phyloP scores from a whole-genome alignment of 1,139 yeast genomes.

The Hyphopichia buzzinii region DNA sequence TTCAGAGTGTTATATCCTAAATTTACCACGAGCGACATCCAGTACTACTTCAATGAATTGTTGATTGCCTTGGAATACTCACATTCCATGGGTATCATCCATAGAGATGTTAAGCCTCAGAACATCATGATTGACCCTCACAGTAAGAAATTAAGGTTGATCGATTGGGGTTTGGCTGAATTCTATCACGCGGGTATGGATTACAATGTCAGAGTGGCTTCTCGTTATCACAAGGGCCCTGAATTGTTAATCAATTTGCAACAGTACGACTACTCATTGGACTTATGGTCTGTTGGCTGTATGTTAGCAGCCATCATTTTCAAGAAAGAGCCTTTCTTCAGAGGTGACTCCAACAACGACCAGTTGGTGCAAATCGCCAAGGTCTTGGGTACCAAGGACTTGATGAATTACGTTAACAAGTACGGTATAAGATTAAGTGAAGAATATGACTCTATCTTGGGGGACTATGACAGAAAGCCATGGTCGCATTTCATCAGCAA shows the following conservation, averaged over 20 bases:
- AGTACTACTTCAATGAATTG: conserved; percentile 67
- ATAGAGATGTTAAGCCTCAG: conserved; percentile 82
- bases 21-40: conserved; percentile 60
- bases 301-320: conserved; percentile 76
- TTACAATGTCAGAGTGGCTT: conserved; percentile 78
- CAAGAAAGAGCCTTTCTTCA: conserved; percentile 74
- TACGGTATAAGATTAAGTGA: conserved; percentile 59
- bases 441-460: conserved; percentile 68
- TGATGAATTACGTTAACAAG: conserved; percentile 57
- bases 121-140: conserved; percentile 80
- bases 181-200: conserved; percentile 78
- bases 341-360: conserved; percentile 77
- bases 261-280: conserved; percentile 75
- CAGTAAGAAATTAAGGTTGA: conserved; percentile 59
- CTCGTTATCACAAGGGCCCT: conserved; percentile 80
- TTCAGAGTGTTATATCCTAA: conserved; percentile 70
- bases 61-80: conserved; percentile 71
- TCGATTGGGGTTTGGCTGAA: conserved; percentile 86
- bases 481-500: conserved; percentile 61
- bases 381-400: conserved; percentile 70
- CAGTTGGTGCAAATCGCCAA: conserved; percentile 77
- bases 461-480: conserved; percentile 64
- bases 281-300: conserved; percentile 81
- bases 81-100: conserved; percentile 83
- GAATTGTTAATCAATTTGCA: conserved; percentile 71